These are phyloP conservation scores for Coemansia furcata DNA, from an alignment of 192 early-diverging fungal species.

Conservation along the genomic window DNA sequence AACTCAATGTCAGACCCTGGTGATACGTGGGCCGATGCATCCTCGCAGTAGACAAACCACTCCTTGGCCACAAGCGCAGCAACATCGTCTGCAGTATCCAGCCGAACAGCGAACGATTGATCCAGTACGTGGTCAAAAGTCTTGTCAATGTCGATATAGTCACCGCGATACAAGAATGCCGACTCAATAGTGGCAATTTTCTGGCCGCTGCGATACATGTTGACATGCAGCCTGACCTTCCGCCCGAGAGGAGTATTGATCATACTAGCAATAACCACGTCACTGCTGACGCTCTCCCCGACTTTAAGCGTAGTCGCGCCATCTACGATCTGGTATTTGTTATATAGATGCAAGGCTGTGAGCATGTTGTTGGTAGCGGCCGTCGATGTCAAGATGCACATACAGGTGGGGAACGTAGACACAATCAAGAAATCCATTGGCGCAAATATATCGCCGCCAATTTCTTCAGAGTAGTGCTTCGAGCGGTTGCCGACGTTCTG, in stretches of 20 bases:
- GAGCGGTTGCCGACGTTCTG: slow-evolving; percentile 63
- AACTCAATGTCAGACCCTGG: slow-evolving; percentile 69
- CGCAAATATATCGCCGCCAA: slow-evolving; percentile 55
- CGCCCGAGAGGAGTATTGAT: slow-evolving; percentile 62
- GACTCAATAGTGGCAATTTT: slow-evolving; percentile 72
- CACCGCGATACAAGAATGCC: slow-evolving; percentile 80
- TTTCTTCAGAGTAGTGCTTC: slow-evolving; percentile 44
- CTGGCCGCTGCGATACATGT: slow-evolving; percentile 54
- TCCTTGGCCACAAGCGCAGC: slow-evolving; percentile 78
- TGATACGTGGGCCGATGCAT: slow-evolving; percentile 28
- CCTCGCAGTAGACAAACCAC: slow-evolving; percentile 64
- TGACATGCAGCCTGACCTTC: no score
- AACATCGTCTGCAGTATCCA: slow-evolving; percentile 71
- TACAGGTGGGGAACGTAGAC: no score
- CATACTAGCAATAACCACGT: slow-evolving; percentile 70
- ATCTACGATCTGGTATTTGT: slow-evolving; percentile 72
- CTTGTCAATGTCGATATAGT: slow-evolving; percentile 67
- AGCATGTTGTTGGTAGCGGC: slow-evolving; percentile 82
- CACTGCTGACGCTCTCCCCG: slow-evolving; percentile 73
- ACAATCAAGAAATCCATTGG: slow-evolving; percentile 90
- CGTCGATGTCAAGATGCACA: slow-evolving; percentile 79
- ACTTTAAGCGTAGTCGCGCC: slow-evolving; percentile 58
- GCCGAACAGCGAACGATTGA: slow-evolving; percentile 62
- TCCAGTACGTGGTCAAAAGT: slow-evolving; percentile 73
- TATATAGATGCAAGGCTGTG: slow-evolving; percentile 80